Percentiles rank a stretch among this genome's conserved stretches.
Evolutionary conservation across 371 early-diverging fungal genomes (phyloP).

Genomic region (Capillidium rhysosporum): DNA sequence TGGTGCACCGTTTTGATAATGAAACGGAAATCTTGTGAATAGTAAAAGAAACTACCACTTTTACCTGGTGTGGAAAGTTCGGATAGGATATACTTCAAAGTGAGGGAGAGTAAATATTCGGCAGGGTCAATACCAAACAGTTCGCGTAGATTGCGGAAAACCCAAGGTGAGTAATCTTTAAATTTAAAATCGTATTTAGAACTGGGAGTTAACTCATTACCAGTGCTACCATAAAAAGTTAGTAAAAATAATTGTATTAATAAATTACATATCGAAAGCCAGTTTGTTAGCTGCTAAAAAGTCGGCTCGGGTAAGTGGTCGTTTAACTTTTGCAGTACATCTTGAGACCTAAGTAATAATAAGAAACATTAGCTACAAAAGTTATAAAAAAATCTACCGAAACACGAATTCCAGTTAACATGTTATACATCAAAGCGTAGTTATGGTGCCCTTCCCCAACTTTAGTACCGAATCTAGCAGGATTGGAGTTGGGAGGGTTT

Average conservation of each 20-base stretch:
- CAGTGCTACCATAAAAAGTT: constrained; percentile 28
- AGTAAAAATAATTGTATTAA: background rate
- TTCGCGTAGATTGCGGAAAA: constrained; percentile 76
- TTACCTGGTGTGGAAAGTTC: constrained; percentile 89
- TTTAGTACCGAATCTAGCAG: constrained; percentile 21
- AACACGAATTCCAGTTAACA: constrained; percentile 83
- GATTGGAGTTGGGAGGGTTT: background rate
- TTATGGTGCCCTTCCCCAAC: constrained; percentile 43
- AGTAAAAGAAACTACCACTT: constrained; percentile 91
- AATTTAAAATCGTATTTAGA: constrained; percentile 96
- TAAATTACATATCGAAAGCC: constrained; percentile 67
- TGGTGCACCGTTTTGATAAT: constrained; percentile 95
- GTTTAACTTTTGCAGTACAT: constrained; percentile 60
- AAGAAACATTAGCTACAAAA: background rate
- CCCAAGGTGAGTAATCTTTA: constrained; percentile 60
- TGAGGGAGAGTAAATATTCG: constrained; percentile 87
- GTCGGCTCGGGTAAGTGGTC: constrained; percentile 50
- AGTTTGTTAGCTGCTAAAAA: constrained; percentile 76
- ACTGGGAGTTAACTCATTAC: constrained; percentile 83
- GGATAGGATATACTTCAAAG: constrained; percentile 87
- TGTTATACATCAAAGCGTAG: constrained; percentile 88
- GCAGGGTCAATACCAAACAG: constrained; percentile 72
- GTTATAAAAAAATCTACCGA: constrained; percentile 27
- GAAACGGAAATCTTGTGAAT: constrained; percentile 88
- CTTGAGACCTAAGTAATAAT: constrained; percentile 31